These are phyloP conservation scores for Cytospora paraplurivora DNA, from an alignment of 2,329 filamentous ascomycete genomes.

Conservation along the genomic window DNA sequence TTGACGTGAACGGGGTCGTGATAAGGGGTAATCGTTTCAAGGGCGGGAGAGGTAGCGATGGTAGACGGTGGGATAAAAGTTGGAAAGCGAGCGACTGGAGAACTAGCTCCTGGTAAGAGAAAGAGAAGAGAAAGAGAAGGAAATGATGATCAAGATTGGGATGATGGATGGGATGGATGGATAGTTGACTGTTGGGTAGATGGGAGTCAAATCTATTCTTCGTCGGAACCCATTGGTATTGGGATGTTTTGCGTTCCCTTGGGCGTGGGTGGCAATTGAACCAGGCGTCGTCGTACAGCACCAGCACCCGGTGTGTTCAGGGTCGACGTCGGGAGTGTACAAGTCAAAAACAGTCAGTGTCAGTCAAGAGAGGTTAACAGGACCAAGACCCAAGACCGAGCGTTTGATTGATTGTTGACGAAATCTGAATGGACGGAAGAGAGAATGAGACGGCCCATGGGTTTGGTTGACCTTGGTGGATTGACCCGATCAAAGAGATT, in stretches of 20 bases:
- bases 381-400: too few relatives aligned
- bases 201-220: slow-evolving; percentile 15
- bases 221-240: slow-evolving; percentile 13
- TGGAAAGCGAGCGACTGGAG: slow-evolving; percentile 25
- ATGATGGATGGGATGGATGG: neutral
- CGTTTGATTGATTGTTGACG: too few relatives aligned
- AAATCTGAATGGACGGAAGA: neutral
- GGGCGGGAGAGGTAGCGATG: slow-evolving; percentile 10
- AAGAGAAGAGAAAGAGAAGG: slow-evolving; percentile 6
- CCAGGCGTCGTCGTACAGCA: slow-evolving; percentile 12
- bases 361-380: too few relatives aligned
- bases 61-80: slow-evolving; percentile 8
- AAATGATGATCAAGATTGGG: slow-evolving; percentile 4
- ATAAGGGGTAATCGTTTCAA: slow-evolving; percentile 17
- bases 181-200: neutral
- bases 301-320: neutral
- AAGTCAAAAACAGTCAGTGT: too few relatives aligned
- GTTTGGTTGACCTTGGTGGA: slow-evolving; percentile 4
- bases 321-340: neutral
- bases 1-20: slow-evolving; percentile 19
- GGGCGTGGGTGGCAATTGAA: slow-evolving; percentile 1
- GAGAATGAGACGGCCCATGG: slow-evolving; percentile 1
- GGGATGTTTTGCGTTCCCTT: slow-evolving; percentile 5
- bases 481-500: neutral
- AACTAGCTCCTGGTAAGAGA: slow-evolving; percentile 17